Conservation (phyloP, 306 rosid species). For the Fragaria iinumae region DNA sequence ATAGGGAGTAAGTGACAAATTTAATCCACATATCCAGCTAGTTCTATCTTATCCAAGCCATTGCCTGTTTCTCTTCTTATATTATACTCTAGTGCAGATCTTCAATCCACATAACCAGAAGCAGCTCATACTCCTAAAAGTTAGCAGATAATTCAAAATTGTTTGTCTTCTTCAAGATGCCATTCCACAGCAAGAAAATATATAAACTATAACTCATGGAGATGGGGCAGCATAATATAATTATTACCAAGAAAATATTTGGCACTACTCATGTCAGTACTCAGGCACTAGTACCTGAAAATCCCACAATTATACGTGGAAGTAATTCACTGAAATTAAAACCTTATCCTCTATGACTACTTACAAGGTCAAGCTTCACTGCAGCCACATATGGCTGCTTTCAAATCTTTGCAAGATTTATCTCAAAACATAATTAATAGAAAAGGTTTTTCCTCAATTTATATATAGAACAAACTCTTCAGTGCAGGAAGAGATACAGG, state of each 20-base stretch:
- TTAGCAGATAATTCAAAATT: constrained; percentile 1
- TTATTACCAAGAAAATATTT: not conserved
- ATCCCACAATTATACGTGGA: constrained; percentile 6
- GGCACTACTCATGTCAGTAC: not conserved
- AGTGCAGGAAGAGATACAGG: not conserved
- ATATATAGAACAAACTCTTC: not conserved
- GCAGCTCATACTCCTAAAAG: constrained; percentile 8
- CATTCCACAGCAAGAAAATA: not conserved
- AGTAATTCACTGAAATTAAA: constrained; percentile 7
- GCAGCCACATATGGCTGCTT: not conserved
- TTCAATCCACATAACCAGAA: constrained; percentile 11
- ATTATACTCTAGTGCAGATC: not conserved
- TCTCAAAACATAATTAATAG: not conserved
- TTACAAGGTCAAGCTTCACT: constrained; percentile 13
- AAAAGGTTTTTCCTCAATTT: not conserved
- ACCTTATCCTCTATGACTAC: constrained; percentile 14
- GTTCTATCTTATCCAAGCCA: constrained; percentile 5
- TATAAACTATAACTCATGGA: not conserved
- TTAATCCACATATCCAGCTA: not conserved
- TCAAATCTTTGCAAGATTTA: not conserved
- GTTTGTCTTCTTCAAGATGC: constrained; percentile 9
- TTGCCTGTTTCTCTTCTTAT: constrained; percentile 20
- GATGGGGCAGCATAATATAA: not conserved
- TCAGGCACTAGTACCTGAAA: not conserved
- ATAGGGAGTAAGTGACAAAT: not conserved